Evolutionary conservation across 768 basidiomycete genomes (phyloP).

Genomic region (Dioszegia aurantiaca): DNA sequence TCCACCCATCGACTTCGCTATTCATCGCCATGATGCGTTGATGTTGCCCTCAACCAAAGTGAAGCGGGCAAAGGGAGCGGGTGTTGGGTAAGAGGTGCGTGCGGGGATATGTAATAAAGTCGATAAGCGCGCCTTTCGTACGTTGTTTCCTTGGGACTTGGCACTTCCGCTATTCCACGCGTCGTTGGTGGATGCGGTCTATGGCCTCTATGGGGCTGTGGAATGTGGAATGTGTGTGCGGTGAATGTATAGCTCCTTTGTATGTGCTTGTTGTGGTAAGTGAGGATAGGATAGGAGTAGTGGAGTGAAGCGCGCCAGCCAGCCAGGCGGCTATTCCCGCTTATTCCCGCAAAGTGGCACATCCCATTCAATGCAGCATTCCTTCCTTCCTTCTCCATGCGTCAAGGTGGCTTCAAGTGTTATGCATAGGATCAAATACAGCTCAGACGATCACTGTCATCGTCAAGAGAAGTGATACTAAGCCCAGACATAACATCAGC

Average conservation of each 20-base stretch:
- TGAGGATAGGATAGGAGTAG: neutral
- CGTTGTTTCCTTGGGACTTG: too few relatives aligned
- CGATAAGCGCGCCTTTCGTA: neutral
- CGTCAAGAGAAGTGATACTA: too few relatives aligned
- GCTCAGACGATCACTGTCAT: neutral
- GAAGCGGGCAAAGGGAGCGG: neutral
- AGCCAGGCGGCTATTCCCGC: conserved; percentile 6
- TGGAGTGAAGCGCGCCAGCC: neutral
- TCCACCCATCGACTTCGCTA: conserved; percentile 89
- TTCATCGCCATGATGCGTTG: conserved; percentile 46
- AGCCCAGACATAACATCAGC: neutral
- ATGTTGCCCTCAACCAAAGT: neutral
- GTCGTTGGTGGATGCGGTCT: too few relatives aligned
- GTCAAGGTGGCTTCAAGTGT: neutral
- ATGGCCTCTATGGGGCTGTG: too few relatives aligned
- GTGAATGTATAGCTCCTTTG: conserved; percentile 9
- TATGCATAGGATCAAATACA: neutral
- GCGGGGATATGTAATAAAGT: too few relatives aligned
- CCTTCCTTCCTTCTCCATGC: neutral
- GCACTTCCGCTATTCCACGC: too few relatives aligned
- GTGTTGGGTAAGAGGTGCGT: neutral
- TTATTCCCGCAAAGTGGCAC: conserved; percentile 13
- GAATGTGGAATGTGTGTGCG: too few relatives aligned
- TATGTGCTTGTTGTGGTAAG: neutral
- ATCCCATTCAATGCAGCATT: neutral